Base-by-base conservation (phyloP, 495 filamentous ascomycete genomes). In the Clavariopsis aquatica region DNA sequence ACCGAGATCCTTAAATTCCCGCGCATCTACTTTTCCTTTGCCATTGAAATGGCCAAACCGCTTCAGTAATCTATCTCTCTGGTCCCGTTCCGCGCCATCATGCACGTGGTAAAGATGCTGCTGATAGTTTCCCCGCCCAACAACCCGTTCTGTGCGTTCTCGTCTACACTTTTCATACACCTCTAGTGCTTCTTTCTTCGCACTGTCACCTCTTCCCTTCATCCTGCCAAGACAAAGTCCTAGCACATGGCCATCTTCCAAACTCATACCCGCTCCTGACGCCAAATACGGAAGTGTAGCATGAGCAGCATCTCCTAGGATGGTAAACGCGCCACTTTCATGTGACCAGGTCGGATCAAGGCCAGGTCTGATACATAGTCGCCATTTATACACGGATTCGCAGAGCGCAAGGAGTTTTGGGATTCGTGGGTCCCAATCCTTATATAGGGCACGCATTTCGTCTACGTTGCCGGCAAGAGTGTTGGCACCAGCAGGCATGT, bases 371-470 rank as follows among this genome's bases (percentile, higher is more conserved):
- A 69, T 69, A 54, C 66, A 69, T 6, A 71, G 57, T 2, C 66
- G 66, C 69, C 69, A 71, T 60, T 71, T 71, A 38, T 66, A 56
- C 24, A 71, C 69, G 0, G 41, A 53, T 31, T 71, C 62, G 27
- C 66, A 69, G 19, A 69, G 57, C 4, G 45, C 47, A 10, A 71
- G 66, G 22, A 69, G 59, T 36, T 69, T 71, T 22, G 66, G 66
- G 24, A 71, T 71, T 1, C 67, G 62, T 28, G 74, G 75, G 70
- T 73, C 75, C 87, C 87, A 89, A 46, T 73, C 80, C 52, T 76
- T 76, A 61, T 84, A 89, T 7, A 88, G 71, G 3, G 78, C 78
- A 62, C 79, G 74, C 88, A 92, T 90, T 73, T 90, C 87, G 36
- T 85, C 82, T 31, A 88, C 78, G 31, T 82, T 83, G 7, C 86